Evolutionary conservation across 1,284 basidiomycete genomes (phyloP).

Genomic region (Trametes sp.): DNA sequence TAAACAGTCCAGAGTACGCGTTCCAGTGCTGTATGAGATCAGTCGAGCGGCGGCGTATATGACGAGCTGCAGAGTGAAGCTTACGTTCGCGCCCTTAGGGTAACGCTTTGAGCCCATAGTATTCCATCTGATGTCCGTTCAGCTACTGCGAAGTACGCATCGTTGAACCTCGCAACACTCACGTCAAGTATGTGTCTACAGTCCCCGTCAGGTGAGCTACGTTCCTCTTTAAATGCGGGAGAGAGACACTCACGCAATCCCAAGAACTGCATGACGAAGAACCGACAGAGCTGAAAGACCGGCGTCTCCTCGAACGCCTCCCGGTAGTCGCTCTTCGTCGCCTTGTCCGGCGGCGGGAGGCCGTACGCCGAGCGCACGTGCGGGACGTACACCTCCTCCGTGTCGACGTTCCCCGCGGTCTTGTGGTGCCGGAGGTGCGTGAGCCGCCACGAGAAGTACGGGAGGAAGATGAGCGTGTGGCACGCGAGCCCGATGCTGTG

Average conservation of each 20-base stretch:
- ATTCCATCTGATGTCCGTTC: constrained; percentile 23
- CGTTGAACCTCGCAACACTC: constrained; percentile 9
- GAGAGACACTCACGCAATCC: constrained; percentile 15
- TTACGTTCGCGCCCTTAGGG: constrained; percentile 41
- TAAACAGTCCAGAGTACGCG: constrained; percentile 4
- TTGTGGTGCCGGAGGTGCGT: constrained; percentile 54
- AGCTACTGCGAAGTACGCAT: too few relatives aligned
- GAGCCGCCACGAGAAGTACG: constrained; percentile 56
- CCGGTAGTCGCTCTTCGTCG: constrained; percentile 40
- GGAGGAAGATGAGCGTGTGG: constrained; percentile 51
- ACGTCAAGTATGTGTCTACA: constrained; percentile 38
- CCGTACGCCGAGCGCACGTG: constrained; percentile 36
- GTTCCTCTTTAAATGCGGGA: background rate
- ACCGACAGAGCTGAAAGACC: constrained; percentile 56
- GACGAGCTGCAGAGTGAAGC: background rate
- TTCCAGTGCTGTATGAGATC: constrained; percentile 9
- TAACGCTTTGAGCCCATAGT: constrained; percentile 36
- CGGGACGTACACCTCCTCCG: constrained; percentile 45
- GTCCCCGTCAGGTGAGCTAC: background rate
- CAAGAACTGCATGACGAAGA: constrained; percentile 57
- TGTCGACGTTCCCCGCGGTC: constrained; percentile 40
- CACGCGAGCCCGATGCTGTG: constrained; percentile 37
- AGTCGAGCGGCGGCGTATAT: too few relatives aligned
- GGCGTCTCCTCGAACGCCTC: constrained; percentile 58
- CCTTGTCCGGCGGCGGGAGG: constrained; percentile 37